Conservation (phyloP, 192 early-diverging fungal species). For the Tieghemiomyces parasiticus region DNA sequence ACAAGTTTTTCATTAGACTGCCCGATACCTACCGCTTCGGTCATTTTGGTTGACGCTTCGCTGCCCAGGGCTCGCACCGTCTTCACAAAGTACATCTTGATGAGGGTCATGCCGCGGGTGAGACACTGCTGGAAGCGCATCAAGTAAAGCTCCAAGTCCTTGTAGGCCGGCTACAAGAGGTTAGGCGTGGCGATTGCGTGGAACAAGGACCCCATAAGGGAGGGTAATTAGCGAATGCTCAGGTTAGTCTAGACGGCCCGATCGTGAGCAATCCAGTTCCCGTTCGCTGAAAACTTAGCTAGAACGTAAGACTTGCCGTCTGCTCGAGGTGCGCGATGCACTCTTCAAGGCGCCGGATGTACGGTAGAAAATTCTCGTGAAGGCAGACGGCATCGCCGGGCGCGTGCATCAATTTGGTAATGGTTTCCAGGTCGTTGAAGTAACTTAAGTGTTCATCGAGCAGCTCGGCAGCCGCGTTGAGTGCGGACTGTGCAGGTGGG, state of each 20-base stretch:
- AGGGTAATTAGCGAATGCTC: too few relatives aligned
- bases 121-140: slow-evolving; percentile 91
- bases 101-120: slow-evolving; percentile 82
- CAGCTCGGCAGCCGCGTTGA: too few relatives aligned
- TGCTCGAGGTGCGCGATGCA: slow-evolving; percentile 58
- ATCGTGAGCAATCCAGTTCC: too few relatives aligned
- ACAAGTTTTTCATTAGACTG: too few relatives aligned
- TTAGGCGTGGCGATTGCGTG: too few relatives aligned
- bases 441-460: slow-evolving; percentile 48
- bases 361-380: slow-evolving; percentile 63
- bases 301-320: slow-evolving; percentile 48
- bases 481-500: too few relatives aligned
- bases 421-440: slow-evolving; percentile 75
- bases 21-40: slow-evolving; percentile 6
- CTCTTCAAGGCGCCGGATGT: slow-evolving; percentile 60
- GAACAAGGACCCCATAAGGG: too few relatives aligned
- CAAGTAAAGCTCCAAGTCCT: slow-evolving; percentile 82
- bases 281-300: too few relatives aligned
- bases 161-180: slow-evolving; percentile 54
- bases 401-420: slow-evolving; percentile 60
- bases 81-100: slow-evolving; percentile 78
- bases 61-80: slow-evolving; percentile 42
- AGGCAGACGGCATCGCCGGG: slow-evolving; percentile 74
- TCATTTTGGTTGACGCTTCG: slow-evolving; percentile 47
- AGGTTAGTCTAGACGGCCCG: too few relatives aligned